Percentiles rank a stretch among this genome's conserved stretches.
phyloP scores from a whole-genome alignment of 176 grass and related monocot species.

The Bonia amplexicaulis region DNA sequence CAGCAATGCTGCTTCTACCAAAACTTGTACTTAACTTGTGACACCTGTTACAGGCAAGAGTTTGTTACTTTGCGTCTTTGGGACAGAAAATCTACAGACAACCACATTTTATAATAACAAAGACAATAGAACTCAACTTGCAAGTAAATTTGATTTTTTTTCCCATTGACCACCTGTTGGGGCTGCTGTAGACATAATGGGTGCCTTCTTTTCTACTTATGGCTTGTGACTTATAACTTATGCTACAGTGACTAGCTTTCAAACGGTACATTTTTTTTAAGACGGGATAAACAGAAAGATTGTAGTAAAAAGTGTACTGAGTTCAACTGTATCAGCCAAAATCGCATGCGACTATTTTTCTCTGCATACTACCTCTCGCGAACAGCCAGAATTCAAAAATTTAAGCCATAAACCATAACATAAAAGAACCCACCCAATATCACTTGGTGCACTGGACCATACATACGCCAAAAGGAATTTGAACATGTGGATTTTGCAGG shows the following conservation, averaged over 20 bases:
- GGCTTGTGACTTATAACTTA: too few relatives aligned
- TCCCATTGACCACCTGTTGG: not conserved
- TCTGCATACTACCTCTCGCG: too few relatives aligned
- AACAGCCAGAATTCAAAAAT: too few relatives aligned
- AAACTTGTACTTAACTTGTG: constrained; percentile 51
- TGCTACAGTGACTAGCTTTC: too few relatives aligned
- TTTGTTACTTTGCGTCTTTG: not conserved
- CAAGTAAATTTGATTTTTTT: not conserved
- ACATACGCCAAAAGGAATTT: not conserved
- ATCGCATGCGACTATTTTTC: too few relatives aligned
- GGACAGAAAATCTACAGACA: not conserved
- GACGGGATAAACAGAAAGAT: too few relatives aligned
- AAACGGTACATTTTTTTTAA: too few relatives aligned
- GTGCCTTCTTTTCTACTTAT: too few relatives aligned
- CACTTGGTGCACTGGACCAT: not conserved
- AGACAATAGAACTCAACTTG: not conserved
- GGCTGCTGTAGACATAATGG: not conserved
- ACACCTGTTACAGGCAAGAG: constrained; percentile 54
- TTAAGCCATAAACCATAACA: too few relatives aligned
- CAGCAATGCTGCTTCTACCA: constrained; percentile 29
- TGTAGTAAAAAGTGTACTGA: too few relatives aligned
- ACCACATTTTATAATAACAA: constrained; percentile 5
- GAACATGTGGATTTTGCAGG: not conserved
- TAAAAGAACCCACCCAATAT: not conserved
- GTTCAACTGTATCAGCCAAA: too few relatives aligned